Conservation (phyloP, 2,329 filamentous ascomycete genomes). For the Diaporthe ampelina region DNA sequence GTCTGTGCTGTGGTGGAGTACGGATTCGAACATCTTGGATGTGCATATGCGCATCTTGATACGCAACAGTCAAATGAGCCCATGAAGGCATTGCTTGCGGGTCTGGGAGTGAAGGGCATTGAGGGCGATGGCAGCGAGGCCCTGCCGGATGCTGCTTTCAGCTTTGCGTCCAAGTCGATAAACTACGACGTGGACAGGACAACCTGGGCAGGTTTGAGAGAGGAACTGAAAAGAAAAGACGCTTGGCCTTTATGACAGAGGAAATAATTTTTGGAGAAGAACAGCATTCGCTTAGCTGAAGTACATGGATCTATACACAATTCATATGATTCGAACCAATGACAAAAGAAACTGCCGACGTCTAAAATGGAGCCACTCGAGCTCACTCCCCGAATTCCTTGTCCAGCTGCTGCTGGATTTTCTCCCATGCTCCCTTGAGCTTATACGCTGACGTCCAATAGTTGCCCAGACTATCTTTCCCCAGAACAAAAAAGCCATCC, state of each 20-base stretch:
- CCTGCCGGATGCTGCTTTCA: conserved; percentile 16
- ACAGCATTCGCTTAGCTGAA: no score
- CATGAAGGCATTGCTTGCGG: conserved; percentile 40
- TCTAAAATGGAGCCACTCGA: neutral
- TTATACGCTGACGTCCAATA: conserved; percentile 20
- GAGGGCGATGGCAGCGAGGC: conserved; percentile 33
- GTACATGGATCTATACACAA: no score
- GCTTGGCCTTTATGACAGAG: conserved; percentile 40
- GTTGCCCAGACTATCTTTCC: conserved; percentile 16
- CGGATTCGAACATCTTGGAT: conserved; percentile 43
- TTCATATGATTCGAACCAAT: no score
- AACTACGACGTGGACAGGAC: conserved; percentile 35
- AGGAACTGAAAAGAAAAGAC: conserved; percentile 32
- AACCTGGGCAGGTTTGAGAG: conserved; percentile 42
- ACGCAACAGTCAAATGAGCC: conserved; percentile 42
- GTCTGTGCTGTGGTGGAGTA: conserved; percentile 45
- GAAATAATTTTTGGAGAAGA: accelerated
- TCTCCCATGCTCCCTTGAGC: conserved; percentile 19
- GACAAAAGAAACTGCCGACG: neutral
- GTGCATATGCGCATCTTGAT: conserved; percentile 42
- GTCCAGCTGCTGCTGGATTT: conserved; percentile 7
- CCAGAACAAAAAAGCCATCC: conserved; percentile 12
- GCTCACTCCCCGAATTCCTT: neutral
- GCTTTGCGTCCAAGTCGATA: conserved; percentile 30
- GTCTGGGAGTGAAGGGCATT: conserved; percentile 32